Base-by-base conservation (phyloP, 2,329 filamentous ascomycete genomes). In the Fusarium foetens region DNA sequence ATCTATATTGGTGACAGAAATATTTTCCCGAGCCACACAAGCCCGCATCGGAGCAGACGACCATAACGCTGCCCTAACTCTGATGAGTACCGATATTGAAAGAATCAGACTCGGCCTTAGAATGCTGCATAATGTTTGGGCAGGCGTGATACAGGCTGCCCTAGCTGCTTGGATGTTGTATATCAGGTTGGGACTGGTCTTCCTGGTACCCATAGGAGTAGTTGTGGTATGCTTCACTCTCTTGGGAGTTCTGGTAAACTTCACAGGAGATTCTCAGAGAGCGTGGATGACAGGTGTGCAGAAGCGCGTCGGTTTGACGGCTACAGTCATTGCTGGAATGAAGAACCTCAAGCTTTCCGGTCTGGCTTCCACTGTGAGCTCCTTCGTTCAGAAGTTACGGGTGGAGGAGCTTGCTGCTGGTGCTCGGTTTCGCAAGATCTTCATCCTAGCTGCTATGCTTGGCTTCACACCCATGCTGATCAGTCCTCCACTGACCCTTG, bases 251-350 rank as follows among this genome's bases (percentile, higher is more conserved):
- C 29, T 69, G 7, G 41, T 78, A 42, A 59, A 52, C 19, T 51
- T 70, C 29, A 64, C 75, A 8, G 73, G 70, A 3, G 64, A 57
- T 11, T 69, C 36, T 3, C 81, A 84, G 54, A 76, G 66, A 17
- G 51, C 49, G 9, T 84, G 83, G 82, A 82, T 84, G 80, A 71
- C 60, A 2, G 72, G 63, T 5, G 79, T 82, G 14, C 78, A 84
- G 66, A 78, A 77, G 31, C 75, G 80, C 6, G 79, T 83, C 4
- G 77, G 77, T 1, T 38, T 78, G 17, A 79, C 79, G 0, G 72
- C 79, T 8, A 77, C 74, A 9, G 75, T 75, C 35, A 77, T 82
- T 51, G 59, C 75, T 16, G 70, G 77, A 35, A 79, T 81, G 75
- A 81, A 80, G 52, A 68, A 75, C 21, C 73, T 78, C 66, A 81